Percentiles rank a stretch among this genome's conserved stretches.
Evolutionary conservation across 2,329 filamentous ascomycete species (phyloP).

Genomic region (Zymoseptoria ardabiliae): DNA sequence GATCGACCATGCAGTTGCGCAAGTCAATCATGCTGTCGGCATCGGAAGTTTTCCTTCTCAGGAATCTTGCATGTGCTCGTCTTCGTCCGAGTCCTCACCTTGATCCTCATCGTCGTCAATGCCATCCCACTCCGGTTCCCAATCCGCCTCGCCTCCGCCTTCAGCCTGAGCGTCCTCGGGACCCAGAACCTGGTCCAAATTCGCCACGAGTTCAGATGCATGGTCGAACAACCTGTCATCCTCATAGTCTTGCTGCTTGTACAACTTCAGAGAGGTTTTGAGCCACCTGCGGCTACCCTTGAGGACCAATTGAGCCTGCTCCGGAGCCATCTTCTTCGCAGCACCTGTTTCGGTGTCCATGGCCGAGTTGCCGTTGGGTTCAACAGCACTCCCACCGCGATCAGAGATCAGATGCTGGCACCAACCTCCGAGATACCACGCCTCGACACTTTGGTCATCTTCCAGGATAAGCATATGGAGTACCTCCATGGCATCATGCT

Average conservation of each 20-base stretch:
- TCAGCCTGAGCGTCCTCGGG: conserved; percentile 38
- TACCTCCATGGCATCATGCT: conserved; percentile 76
- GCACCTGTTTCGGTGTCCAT: conserved; percentile 26
- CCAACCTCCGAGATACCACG: conserved; percentile 96
- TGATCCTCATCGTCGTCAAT: conserved; percentile 32
- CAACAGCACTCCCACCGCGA: conserved; percentile 44
- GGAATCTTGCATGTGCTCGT: conserved; percentile 22
- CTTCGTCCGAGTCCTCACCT: conserved; percentile 27
- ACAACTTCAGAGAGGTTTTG: conserved; percentile 72
- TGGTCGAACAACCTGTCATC: conserved; percentile 72
- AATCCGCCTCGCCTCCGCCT: conserved; percentile 33
- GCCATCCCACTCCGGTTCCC: conserved; percentile 30
- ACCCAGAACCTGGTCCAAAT: conserved; percentile 38
- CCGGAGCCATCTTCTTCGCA: conserved; percentile 40
- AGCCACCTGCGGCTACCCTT: conserved; percentile 76
- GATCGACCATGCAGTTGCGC: background rate
- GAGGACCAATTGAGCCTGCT: conserved; percentile 42
- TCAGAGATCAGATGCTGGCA: conserved; percentile 73
- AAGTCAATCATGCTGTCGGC: background rate
- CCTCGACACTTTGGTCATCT: conserved; percentile 90
- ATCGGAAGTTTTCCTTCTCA: conserved; percentile 6
- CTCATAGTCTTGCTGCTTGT: conserved; percentile 71
- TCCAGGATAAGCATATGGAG: conserved; percentile 76
- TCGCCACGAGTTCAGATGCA: conserved; percentile 59
- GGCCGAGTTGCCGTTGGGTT: conserved; percentile 13